Evolutionary conservation across 108 stramenopile species (phyloP), one percentile per base, ranked within the genome.

Genomic region (Mediolabrus comicus): DNA sequence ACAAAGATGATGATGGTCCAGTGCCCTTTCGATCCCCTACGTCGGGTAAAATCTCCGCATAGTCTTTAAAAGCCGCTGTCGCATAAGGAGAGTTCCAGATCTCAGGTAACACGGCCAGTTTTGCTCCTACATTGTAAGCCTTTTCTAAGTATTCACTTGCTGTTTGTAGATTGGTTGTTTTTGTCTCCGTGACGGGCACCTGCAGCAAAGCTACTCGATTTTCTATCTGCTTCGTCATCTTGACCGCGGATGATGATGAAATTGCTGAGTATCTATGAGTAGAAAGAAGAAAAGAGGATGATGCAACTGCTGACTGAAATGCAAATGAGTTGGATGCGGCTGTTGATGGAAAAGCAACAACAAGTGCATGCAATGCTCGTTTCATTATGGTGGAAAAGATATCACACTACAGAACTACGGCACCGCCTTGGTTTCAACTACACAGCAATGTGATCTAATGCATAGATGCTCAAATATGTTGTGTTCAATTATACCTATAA

Each of bases 51-150:
- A 41, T 52, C 83, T 99, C 98, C n/a, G 98, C 97, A 79, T 98
- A 98, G 22, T 87, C 87, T 6, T 89, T 88, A 85, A 99, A 99
- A 2, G 95, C 94, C 1, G 87, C 62, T 13, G 97, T 98, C 39
- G 96, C 96, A 72, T 99, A 99, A 3, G 99, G 98, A 39, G 86
- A 79, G 73, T 99, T 99, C 97, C 97, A 99, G 65, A 97, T 91
- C 75, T 99, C 99, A 0, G 99, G 98, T 6, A 98, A 74, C 25
- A 95, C 95, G 25, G 87, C 90, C 14, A 98, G 53, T 31, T 84
- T 53, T 3, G 97, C 96, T 11, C 96, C 96, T 13, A 79, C 65
- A 13, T 74, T 71, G 2, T 72, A 71, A 30, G 97, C 97, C n/a
- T 80, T 38, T n/a, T 57, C 13, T 32, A 99, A 60, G 54, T 81